Evolutionary conservation across 768 basidiomycete species (phyloP), one percentile per base, ranked within the genome.

Genomic region (Gloeopeniophorella convolvens): DNA sequence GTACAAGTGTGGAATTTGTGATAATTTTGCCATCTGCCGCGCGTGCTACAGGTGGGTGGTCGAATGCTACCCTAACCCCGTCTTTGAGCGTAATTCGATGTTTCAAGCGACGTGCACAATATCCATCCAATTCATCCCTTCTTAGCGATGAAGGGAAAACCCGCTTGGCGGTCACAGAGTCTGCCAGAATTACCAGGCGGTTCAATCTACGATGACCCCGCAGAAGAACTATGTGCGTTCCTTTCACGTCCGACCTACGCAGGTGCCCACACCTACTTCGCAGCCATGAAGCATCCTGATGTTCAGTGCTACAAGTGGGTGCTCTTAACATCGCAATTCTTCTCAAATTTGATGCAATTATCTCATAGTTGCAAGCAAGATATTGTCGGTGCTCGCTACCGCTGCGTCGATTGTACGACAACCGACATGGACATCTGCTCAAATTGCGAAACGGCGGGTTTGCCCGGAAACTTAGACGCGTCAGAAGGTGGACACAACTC

Each of bases 101-200:
- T 34, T 27, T 48, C 40, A 55, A 92, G 91, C 61, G 82, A 89
- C 68, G 91, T 93, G 10, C 89, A 94, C 57, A 89, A 93, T 60
- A 78, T 95, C 13, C 93, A 97, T 60, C 94, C 93, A 1, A 77
- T 79, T 0, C 91, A 97, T 61, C 80, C 86, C 2, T 96, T 95
- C 72, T 69, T 94, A 16, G 74, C 79, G 8, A 78, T 93, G 5
- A 83, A 83, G n/a, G 87, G 89, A 56, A 77, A 72, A 58, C 72
- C 70, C 3, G 48, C 35, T 33, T 34, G 61, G 21, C 72, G 72
- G 23, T 64, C 67, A 20, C 61, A 56, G 28, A 74, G 68, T 54
- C 75, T 72, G 34, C 63, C 71, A 2, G 78, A 75, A 31, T 60
- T 46, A 27, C 15, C 15, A 9, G 28, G 35, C 27, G 59, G 45